Evolutionary conservation across 1,284 basidiomycete genomes (phyloP).

Genomic region (Taiwanofungus camphoratus): DNA sequence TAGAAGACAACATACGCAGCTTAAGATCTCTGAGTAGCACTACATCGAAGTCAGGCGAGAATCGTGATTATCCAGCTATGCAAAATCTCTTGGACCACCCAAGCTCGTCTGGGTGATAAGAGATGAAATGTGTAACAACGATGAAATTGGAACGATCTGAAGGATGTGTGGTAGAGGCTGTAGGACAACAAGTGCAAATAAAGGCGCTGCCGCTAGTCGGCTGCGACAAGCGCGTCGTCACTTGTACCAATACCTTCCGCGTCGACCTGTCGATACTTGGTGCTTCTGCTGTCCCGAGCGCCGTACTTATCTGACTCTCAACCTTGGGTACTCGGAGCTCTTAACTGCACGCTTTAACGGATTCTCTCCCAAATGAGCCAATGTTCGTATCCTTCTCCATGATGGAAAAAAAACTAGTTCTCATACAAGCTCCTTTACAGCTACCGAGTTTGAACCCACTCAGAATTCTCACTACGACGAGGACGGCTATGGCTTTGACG

Average conservation of each 20-base stretch:
- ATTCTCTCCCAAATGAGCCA: background rate
- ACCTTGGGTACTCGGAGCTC: too few species aligned
- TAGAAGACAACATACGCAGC: too few species aligned
- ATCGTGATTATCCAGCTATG: too few species aligned
- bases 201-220: background rate
- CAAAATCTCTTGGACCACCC: too few species aligned
- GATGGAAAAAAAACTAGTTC: background rate
- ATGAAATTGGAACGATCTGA: too few species aligned
- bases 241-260: background rate
- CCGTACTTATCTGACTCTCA: too few species aligned
- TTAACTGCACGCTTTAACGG: background rate
- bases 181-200: conserved; percentile 10
- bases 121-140: background rate
- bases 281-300: too few species aligned
- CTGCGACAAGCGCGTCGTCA: background rate
- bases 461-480: conserved; percentile 59
- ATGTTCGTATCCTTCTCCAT: background rate
- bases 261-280: background rate
- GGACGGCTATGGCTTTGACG: conserved; percentile 47
- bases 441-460: conserved; percentile 27
- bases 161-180: conserved; percentile 2
- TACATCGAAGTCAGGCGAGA: too few species aligned
- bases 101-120: too few species aligned
- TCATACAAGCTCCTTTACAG: background rate
- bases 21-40: too few species aligned